Evolutionary conservation across 2,329 filamentous ascomycete species (phyloP).

Genomic region (Parastagonospora avenae): DNA sequence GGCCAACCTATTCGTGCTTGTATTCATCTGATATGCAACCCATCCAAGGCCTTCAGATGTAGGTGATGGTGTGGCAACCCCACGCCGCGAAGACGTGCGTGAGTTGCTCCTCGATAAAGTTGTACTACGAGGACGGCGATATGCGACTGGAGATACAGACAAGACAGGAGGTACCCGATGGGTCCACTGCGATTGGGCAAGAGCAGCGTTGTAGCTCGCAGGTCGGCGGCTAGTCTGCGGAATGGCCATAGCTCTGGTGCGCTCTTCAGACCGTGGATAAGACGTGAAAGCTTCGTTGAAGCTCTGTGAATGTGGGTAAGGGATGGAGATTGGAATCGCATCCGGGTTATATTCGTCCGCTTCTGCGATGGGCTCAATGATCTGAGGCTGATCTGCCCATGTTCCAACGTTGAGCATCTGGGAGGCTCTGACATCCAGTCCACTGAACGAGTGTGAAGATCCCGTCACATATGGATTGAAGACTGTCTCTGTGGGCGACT

Average conservation of each 20-base stretch:
- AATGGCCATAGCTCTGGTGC: constrained; percentile 35
- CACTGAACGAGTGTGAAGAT: constrained; percentile 36
- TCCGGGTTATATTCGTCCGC: constrained; percentile 24
- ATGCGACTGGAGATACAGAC: constrained; percentile 32
- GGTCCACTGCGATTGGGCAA: constrained; percentile 12
- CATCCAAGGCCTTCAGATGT: constrained; percentile 39
- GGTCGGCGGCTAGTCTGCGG: constrained; percentile 26
- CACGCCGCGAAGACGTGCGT: constrained; percentile 26
- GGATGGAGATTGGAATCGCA: constrained; percentile 37
- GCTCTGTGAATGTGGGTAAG: constrained; percentile 23
- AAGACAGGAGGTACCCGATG: constrained; percentile 28
- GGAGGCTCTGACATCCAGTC: constrained; percentile 34
- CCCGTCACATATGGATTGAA: constrained; percentile 38
- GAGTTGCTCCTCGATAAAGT: constrained; percentile 35
- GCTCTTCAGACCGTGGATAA: constrained; percentile 15
- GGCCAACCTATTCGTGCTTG: constrained; percentile 37
- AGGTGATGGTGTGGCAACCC: constrained; percentile 31
- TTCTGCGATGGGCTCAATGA: constrained; percentile 37
- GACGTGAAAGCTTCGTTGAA: constrained; percentile 17
- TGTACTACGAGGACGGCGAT: constrained; percentile 24
- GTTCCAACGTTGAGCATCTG: constrained; percentile 37
- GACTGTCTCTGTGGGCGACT: constrained; percentile 26
- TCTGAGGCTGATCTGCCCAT: constrained; percentile 36
- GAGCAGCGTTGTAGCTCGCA: constrained; percentile 14
- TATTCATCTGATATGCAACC: constrained; percentile 43